Percentiles rank a stretch among this genome's conserved stretches.
phyloP scores from a whole-genome alignment of 169 alveolate genomes.

The Plasmodium berghei region DNA sequence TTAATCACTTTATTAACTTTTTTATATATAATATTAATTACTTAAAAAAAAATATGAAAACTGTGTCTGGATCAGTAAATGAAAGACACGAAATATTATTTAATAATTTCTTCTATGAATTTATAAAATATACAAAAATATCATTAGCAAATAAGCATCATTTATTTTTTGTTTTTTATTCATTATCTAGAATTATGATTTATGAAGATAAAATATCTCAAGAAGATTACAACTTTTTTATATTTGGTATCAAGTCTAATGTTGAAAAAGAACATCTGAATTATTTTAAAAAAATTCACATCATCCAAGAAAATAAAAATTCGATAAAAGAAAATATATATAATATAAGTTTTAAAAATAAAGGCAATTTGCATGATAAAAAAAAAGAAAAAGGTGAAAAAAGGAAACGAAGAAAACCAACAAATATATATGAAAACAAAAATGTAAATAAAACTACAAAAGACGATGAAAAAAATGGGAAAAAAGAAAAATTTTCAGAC shows the following conservation, averaged over 20 bases:
- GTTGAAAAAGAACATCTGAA: conserved; percentile 64
- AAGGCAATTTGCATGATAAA: no score
- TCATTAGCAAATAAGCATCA: conserved; percentile 72
- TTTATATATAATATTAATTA: conserved; percentile 20
- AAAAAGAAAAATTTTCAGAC: neutral
- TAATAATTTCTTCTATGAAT: conserved; percentile 59
- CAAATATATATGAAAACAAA: neutral
- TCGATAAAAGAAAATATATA: neutral
- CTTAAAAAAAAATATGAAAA: conserved; percentile 49
- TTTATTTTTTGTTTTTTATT: conserved; percentile 49
- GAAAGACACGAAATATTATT: conserved; percentile 71
- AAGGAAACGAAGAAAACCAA: neutral
- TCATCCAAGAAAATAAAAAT: neutral
- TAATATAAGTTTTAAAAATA: no score
- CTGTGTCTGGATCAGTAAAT: conserved; percentile 11
- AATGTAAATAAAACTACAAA: neutral
- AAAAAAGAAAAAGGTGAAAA: conserved; percentile 11
- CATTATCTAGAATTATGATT: conserved; percentile 69
- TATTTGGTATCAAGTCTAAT: conserved; percentile 21
- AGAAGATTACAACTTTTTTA: conserved; percentile 66
- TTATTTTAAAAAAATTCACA: conserved; percentile 23
- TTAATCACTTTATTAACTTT: conserved; percentile 45
- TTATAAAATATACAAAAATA: conserved; percentile 63
- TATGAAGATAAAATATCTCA: conserved; percentile 69
- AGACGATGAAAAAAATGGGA: conserved; percentile 17